Evolutionary conservation across 257 asterid genomes (phyloP).

Genomic region (Solanum chmielewskii): DNA sequence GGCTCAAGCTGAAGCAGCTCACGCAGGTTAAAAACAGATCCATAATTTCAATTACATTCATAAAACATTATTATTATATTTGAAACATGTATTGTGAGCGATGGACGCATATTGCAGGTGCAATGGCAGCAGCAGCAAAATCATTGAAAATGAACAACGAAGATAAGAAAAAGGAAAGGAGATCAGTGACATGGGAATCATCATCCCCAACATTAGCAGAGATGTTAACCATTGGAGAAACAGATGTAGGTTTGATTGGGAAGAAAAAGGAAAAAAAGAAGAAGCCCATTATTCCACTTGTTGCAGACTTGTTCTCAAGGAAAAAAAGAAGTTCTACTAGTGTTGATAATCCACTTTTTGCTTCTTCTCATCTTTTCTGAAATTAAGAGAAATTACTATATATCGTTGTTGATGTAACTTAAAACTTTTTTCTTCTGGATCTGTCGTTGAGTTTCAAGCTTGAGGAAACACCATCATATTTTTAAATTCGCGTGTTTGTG

Average conservation of each 20-base stretch:
- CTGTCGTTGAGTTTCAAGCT: background rate
- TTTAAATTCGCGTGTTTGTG: background rate
- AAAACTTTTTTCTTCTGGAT: background rate
- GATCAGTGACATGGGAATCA: background rate
- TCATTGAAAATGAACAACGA: background rate
- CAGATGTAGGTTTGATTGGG: constrained; percentile 18
- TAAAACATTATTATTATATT: background rate
- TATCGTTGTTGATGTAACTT: constrained; percentile 11
- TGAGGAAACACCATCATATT: background rate
- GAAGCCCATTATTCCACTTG: constrained; percentile 70
- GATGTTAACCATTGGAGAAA: constrained; percentile 21
- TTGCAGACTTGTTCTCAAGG: constrained; percentile 53
- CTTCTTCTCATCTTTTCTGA: constrained; percentile 22
- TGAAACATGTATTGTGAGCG: background rate
- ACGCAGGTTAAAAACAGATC: constrained; percentile 9
- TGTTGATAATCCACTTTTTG: constrained; percentile 39
- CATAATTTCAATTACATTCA: background rate
- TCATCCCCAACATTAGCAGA: constrained; percentile 33
- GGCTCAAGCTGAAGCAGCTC: constrained; percentile 55
- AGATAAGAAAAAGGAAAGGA: constrained; percentile 8
- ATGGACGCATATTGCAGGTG: background rate
- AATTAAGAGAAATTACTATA: background rate
- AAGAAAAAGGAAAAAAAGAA: constrained; percentile 22
- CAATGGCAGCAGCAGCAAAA: background rate
- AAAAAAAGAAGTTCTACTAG: constrained; percentile 37